Evolutionary conservation across 192 early-diverging fungal species (phyloP).

Genomic region (Mortierella hygrophila): DNA sequence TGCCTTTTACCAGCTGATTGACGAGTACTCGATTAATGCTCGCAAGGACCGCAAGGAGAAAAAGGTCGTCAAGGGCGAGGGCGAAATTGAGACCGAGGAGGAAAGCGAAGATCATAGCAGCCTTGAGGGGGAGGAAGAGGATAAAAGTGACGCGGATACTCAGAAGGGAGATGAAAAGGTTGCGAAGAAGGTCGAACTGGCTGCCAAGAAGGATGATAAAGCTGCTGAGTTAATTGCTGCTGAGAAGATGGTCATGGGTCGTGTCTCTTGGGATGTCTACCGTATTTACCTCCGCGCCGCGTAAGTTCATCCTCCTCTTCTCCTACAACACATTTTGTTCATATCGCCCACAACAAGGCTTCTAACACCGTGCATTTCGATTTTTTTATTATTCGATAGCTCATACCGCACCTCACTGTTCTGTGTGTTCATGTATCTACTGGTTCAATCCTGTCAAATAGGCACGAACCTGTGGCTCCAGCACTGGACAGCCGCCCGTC

Average conservation of each 20-base stretch:
- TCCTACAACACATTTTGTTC: background rate
- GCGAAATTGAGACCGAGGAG: slow-evolving; percentile 28
- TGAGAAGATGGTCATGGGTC: slow-evolving; percentile 85
- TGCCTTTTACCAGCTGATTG: slow-evolving; percentile 69
- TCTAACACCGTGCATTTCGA: background rate
- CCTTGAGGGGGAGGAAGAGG: background rate
- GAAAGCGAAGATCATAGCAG: slow-evolving; percentile 25
- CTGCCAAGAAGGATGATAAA: slow-evolving; percentile 33
- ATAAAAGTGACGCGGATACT: slow-evolving; percentile 16
- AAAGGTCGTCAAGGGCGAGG: background rate
- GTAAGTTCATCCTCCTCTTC: slow-evolving; percentile 18
- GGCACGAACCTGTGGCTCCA: slow-evolving; percentile 74
- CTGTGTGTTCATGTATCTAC: slow-evolving; percentile 67
- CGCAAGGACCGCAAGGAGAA: slow-evolving; percentile 20
- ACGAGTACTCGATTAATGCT: slow-evolving; percentile 61
- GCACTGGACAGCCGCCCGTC: slow-evolving; percentile 24
- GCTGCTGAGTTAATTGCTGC: slow-evolving; percentile 73
- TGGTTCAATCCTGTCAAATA: slow-evolving; percentile 65
- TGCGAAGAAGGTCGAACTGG: slow-evolving; percentile 15
- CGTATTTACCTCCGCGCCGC: slow-evolving; percentile 79
- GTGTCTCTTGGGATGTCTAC: slow-evolving; percentile 83
- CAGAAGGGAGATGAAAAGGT: slow-evolving; percentile 12
- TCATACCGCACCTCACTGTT: slow-evolving; percentile 63
- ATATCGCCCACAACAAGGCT: background rate
- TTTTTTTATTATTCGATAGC: background rate